Conservation (phyloP, 2,329 filamentous ascomycete genomes). For the Trichoderma gracile region DNA sequence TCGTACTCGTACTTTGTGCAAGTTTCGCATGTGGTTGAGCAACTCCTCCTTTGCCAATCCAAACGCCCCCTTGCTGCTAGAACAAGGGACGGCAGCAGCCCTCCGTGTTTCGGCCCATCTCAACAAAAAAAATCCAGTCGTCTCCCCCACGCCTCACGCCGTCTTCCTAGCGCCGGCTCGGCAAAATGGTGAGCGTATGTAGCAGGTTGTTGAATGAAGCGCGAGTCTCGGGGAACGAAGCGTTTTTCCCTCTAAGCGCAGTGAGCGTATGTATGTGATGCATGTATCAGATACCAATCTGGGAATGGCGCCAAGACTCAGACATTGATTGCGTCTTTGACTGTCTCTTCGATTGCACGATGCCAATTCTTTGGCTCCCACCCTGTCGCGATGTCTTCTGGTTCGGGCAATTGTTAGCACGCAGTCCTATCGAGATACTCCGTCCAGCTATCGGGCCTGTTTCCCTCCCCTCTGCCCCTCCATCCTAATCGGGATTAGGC, state of each 20-base stretch:
- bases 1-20: not conserved
- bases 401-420: constrained; percentile 10
- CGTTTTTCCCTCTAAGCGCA: not conserved
- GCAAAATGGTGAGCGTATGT: not conserved
- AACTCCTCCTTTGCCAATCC: constrained; percentile 3
- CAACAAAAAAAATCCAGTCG: constrained; percentile 21
- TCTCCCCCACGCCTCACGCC: constrained; percentile 17
- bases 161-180: not conserved
- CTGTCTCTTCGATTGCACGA: not conserved
- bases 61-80: constrained; percentile 9
- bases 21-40: not conserved
- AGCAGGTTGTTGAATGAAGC: not conserved
- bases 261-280: not conserved
- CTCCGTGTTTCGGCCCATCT: constrained; percentile 24
- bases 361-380: not conserved
- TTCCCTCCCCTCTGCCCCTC: constrained; percentile 8
- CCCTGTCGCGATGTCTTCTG: not conserved
- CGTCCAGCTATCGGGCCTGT: constrained; percentile 6
- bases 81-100: not conserved
- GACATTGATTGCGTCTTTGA: not conserved
- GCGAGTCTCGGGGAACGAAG: not conserved
- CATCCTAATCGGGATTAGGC: constrained; percentile 18
- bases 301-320: not conserved
- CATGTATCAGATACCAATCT: not conserved
- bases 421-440: constrained; percentile 12